phyloP scores from a whole-genome alignment of 805 yeast genomes.

The Spathaspora boniae region DNA sequence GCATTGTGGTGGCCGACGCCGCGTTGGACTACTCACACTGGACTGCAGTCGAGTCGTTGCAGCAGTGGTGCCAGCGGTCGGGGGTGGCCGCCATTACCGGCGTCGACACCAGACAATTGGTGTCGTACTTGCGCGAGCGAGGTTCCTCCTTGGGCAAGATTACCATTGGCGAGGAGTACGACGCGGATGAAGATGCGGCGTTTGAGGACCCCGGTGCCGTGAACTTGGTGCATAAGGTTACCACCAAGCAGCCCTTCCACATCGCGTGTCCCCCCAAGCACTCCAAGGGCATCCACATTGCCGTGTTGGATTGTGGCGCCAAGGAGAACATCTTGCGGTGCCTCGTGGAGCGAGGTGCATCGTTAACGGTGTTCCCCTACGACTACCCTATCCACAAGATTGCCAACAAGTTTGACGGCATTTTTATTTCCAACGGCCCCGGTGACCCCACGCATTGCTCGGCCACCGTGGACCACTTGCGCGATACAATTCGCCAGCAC shows the following conservation, averaged over 20 bases:
- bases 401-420: slow-evolving; percentile 90
- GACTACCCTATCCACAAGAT: slow-evolving; percentile 89
- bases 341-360: slow-evolving; percentile 90
- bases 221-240: slow-evolving; percentile 87
- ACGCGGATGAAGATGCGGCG: slow-evolving; percentile 88
- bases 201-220: slow-evolving; percentile 86
- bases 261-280: slow-evolving; percentile 59
- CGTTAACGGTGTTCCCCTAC: slow-evolving; percentile 94
- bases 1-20: slow-evolving; percentile 93
- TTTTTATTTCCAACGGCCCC: slow-evolving; percentile 94
- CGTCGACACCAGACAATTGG: slow-evolving; percentile 95
- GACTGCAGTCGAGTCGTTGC: slow-evolving; percentile 96
- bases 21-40: slow-evolving; percentile 97
- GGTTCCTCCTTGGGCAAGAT: slow-evolving; percentile 93
- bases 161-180: slow-evolving; percentile 86
- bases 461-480: slow-evolving; percentile 70
- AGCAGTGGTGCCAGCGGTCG: slow-evolving; percentile 94
- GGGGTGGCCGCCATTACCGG: slow-evolving; percentile 95
- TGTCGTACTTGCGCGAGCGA: slow-evolving; percentile 87
- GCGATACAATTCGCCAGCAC: slow-evolving; percentile 59
- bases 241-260: slow-evolving; percentile 94
- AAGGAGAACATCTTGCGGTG: slow-evolving; percentile 96
- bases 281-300: slow-evolving; percentile 67
- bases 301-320: slow-evolving; percentile 96
- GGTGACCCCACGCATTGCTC: slow-evolving; percentile 95